Evolutionary conservation across 2,329 filamentous ascomycete genomes (phyloP).

Genomic region (Penicillium occitanis): DNA sequence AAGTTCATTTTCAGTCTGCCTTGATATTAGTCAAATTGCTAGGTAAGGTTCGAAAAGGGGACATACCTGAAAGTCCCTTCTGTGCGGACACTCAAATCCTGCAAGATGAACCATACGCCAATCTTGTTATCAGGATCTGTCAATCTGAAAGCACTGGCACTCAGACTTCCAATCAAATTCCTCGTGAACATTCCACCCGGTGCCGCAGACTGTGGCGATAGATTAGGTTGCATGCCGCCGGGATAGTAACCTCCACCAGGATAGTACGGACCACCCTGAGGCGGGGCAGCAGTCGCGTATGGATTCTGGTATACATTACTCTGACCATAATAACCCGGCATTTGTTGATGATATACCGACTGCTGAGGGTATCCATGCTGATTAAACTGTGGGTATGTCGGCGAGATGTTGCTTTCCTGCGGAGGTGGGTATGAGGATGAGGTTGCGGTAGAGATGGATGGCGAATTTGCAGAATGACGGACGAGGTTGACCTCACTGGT

Average conservation of each 20-base stretch:
- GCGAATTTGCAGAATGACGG: slow-evolving; percentile 63
- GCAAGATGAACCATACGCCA: slow-evolving; percentile 95
- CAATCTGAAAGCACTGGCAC: slow-evolving; percentile 82
- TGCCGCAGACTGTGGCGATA: slow-evolving; percentile 41
- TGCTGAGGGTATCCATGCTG: slow-evolving; percentile 26
- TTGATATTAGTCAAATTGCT: neutral
- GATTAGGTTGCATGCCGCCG: slow-evolving; percentile 36
- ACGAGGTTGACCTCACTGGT: slow-evolving; percentile 67
- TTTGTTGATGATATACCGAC: slow-evolving; percentile 37
- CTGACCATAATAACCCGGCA: slow-evolving; percentile 39
- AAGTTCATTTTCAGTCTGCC: slow-evolving; percentile 69
- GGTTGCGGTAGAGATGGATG: slow-evolving; percentile 78
- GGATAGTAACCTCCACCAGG: slow-evolving; percentile 27
- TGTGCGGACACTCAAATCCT: slow-evolving; percentile 90
- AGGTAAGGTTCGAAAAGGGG: neutral
- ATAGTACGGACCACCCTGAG: slow-evolving; percentile 33
- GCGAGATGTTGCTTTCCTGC: slow-evolving; percentile 33
- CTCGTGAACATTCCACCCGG: slow-evolving; percentile 86
- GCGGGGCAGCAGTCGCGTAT: slow-evolving; percentile 27
- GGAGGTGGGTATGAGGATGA: slow-evolving; percentile 69
- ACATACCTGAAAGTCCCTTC: slow-evolving; percentile 84
- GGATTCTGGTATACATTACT: slow-evolving; percentile 37
- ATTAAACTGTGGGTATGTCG: slow-evolving; percentile 43
- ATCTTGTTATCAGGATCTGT: slow-evolving; percentile 75
- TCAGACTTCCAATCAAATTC: slow-evolving; percentile 89